Evolutionary conservation across 2,329 filamentous ascomycete genomes (phyloP), one percentile per base, ranked within the genome.

Genomic region (Lasiodiplodia sp.): DNA sequence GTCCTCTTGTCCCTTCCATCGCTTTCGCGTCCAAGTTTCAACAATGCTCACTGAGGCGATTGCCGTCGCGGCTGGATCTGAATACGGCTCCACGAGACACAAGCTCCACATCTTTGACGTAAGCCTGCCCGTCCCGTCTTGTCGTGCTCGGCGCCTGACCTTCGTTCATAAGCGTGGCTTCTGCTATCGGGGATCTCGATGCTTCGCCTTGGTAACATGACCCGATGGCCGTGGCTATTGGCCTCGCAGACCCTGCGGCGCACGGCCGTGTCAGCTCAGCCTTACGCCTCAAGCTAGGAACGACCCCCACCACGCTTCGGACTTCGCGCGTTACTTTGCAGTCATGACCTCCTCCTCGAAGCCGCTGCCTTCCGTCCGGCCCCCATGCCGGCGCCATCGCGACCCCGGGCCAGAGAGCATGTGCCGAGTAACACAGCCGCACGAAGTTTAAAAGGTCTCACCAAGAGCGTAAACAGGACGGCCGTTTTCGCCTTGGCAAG

Each of bases 91-190:
- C 37, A 8, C 37, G 40, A 11, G 56, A 62, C 14, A 62, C 58
- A 62, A 62, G 58, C 58, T 62, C 58, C 58, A 62, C 40, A 14
- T 6, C 18, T 28, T 62, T 58, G 40, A 62, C 58, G 58, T 62
- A 49, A 62, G 58, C 58, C 28, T 44, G 34, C 23, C 56, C 34
- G 44, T 51, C 40, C 55, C 40, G 12, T 47, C 40, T 28, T 16
- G 10, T 44, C 37, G 14, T 25, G 44, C 56, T 37, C 56, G 56
- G 16, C 56, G 31, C 37, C 25, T 60, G 56, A 25, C 56, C 56
- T 23, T 34, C 57, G 44, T 34, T 16, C 40, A 49, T 62, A 44
- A 62, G 58, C 58, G 11, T 34, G 40, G 58, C 58, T 60, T 60
- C 8, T 16, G 23, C 58, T 28, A 28, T 38, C 37, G 6, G 37